phyloP scores from a whole-genome alignment of 306 rosid species.

The Gleditsia sinensis region DNA sequence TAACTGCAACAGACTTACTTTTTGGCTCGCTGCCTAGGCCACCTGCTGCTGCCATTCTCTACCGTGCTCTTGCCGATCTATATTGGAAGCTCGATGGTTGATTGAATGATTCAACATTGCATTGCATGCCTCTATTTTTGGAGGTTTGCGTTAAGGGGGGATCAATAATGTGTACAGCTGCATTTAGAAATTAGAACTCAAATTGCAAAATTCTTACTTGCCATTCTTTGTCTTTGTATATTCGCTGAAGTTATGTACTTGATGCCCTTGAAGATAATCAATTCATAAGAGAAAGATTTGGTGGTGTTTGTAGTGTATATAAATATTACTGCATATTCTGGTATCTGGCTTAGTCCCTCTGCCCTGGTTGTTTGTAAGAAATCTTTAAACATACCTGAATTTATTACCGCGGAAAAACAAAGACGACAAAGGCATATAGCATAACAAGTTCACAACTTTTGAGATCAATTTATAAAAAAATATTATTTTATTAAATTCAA shows the following conservation, averaged over 20 bases:
- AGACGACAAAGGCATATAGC: too few species aligned
- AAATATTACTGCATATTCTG: background rate
- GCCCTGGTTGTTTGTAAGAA: too few species aligned
- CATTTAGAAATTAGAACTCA: constrained; percentile 36
- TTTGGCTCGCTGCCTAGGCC: constrained; percentile 89
- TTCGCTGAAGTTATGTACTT: constrained; percentile 15
- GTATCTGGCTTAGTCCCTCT: too few species aligned
- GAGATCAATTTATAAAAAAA: too few species aligned
- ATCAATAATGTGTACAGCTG: constrained; percentile 38
- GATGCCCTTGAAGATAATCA: background rate
- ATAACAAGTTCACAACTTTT: too few species aligned
- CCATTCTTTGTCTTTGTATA: constrained; percentile 51
- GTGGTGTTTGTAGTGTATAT: background rate
- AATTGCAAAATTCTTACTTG: constrained; percentile 34
- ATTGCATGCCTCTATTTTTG: constrained; percentile 10
- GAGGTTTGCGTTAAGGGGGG: constrained; percentile 6
- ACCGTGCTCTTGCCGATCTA: constrained; percentile 73
- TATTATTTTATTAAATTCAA: too few species aligned
- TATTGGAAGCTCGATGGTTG: constrained; percentile 59
- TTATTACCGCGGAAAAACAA: too few species aligned
- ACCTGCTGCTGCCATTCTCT: constrained; percentile 84
- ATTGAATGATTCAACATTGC: constrained; percentile 26
- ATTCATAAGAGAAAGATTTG: background rate
- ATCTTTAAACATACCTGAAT: too few species aligned
- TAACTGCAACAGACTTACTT: constrained; percentile 75